Evolutionary conservation across 2,329 filamentous ascomycete species (phyloP).

Genomic region (Chrysosphaeria jannelii): DNA sequence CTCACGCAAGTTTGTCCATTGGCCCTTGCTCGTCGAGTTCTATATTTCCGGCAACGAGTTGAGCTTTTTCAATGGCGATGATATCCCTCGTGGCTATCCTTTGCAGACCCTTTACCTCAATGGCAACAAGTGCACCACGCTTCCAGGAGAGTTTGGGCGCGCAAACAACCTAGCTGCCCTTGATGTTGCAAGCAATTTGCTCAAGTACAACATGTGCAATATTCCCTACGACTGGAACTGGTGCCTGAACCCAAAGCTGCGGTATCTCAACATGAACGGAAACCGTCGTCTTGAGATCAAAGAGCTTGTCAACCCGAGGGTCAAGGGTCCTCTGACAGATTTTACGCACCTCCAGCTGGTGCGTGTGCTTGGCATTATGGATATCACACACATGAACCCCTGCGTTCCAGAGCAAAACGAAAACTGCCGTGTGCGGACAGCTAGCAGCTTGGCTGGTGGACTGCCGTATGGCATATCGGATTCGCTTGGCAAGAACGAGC

Average conservation of each 20-base stretch:
- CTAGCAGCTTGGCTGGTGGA: conserved; percentile 70
- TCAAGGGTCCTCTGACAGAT: conserved; percentile 41
- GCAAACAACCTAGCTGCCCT: conserved; percentile 75
- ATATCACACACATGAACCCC: conserved; percentile 80
- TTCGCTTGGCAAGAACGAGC: conserved; percentile 72
- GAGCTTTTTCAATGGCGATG: conserved; percentile 71
- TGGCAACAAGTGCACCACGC: conserved; percentile 87
- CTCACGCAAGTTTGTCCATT: conserved; percentile 58
- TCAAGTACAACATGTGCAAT: conserved; percentile 98
- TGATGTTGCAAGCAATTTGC: conserved; percentile 76
- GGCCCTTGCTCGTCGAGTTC: conserved; percentile 70
- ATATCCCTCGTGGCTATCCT: conserved; percentile 66
- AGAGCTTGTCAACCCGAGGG: conserved; percentile 22
- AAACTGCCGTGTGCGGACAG: conserved; percentile 84
- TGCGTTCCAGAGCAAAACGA: conserved; percentile 88
- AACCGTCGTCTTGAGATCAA: conserved; percentile 92
- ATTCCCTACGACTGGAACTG: conserved; percentile 99
- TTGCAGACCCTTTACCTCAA: conserved; percentile 86
- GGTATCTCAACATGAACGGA: conserved; percentile 84
- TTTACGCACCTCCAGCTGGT: conserved; percentile 66
- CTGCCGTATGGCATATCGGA: conserved; percentile 96
- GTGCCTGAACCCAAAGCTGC: conserved; percentile 89
- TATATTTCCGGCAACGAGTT: conserved; percentile 90
- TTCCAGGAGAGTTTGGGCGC: conserved; percentile 83
- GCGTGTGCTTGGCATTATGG: conserved; percentile 78